Base-by-base conservation (phyloP, 306 rosid species). In the Fagus crenata region DNA sequence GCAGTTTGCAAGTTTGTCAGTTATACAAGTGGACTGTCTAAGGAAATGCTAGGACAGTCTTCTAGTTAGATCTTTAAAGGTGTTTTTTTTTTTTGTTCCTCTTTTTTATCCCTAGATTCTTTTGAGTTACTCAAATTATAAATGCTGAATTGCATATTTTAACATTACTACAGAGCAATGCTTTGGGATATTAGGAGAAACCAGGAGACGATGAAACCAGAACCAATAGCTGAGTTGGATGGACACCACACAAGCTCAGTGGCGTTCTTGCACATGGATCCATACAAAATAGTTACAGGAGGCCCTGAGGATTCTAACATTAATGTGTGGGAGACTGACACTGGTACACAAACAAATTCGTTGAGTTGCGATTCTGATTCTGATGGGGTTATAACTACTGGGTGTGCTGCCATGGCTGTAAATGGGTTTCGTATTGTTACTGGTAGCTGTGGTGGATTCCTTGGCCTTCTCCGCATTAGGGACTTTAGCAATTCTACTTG, bases 111-210 rank as follows among this genome's bases (percentile, higher is more conserved):
- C 4, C 51, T 9, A 14, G 51, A 46, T 46, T 46, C 8, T 46
- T 46, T 46, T 46, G 51, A 46, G 51, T 46, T 46, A 2, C 51
- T 43, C 51, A 43, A 43, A 8, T 14, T 46, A 8, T 46, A 7
- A 2, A 46, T 46, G 14, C 51, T 46, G 7, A 46, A 46, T 9
- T 46, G 51, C 1, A 1, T 46, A 46, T 46, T 46, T 46, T 46
- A 46, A 46, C 14, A 46, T 7, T 9, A 81, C 56, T 82, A 86
- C 97, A 91, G 97, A 58, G 98, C 93, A 43, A 79, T 87, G 92
- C 92, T 93, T 17, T 93, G 93, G 85, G 98, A 93, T 85, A 73
- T 91, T 28, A 87, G 98, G 83, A 90, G 83, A 79, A 89, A 82
- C 87, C 89, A 81, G 78, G 85, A 75, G 15, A 49, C 72, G n/a